These are phyloP conservation scores for Trichoderma koningii DNA, from an alignment of 2,329 filamentous ascomycete genomes.

Conservation along the genomic window DNA sequence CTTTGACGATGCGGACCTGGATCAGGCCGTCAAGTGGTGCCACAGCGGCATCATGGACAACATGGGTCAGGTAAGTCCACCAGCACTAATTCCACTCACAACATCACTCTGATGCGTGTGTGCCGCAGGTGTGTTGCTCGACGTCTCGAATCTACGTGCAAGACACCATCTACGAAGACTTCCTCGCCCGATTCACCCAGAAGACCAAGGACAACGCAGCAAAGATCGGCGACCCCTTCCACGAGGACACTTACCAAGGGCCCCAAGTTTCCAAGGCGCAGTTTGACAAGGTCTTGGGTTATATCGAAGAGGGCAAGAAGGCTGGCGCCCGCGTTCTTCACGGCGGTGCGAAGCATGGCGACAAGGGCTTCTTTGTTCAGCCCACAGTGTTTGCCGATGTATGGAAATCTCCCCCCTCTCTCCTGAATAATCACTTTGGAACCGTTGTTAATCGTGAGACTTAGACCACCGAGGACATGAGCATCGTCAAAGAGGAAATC, in stretches of 20 bases:
- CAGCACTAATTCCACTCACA: not conserved
- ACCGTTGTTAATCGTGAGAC: not conserved
- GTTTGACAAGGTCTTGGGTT: constrained; percentile 30
- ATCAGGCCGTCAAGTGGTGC: constrained; percentile 19
- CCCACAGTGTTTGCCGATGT: constrained; percentile 67
- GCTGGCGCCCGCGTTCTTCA: constrained; percentile 70
- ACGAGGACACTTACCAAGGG: constrained; percentile 31
- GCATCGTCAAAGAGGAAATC: constrained; percentile 34
- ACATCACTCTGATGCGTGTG: not conserved
- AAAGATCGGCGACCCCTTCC: constrained; percentile 30
- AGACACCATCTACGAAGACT: constrained; percentile 37
- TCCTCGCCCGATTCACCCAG: constrained; percentile 47
- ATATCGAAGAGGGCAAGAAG: constrained; percentile 65
- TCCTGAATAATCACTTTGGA: not conserved
- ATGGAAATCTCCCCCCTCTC: not conserved
- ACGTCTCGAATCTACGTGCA: constrained; percentile 44
- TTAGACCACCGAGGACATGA: constrained; percentile 29
- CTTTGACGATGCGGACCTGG: constrained; percentile 23
- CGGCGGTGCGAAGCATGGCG: constrained; percentile 54
- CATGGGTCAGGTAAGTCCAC: constrained; percentile 62
- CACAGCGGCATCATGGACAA: constrained; percentile 47
- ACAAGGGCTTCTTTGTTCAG: constrained; percentile 68
- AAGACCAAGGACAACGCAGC: constrained; percentile 39
- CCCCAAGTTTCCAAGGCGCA: constrained; percentile 68
- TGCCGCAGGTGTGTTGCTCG: not conserved